Evolutionary conservation across 768 basidiomycete species (phyloP).

Genomic region (Lentinula detonsa): DNA sequence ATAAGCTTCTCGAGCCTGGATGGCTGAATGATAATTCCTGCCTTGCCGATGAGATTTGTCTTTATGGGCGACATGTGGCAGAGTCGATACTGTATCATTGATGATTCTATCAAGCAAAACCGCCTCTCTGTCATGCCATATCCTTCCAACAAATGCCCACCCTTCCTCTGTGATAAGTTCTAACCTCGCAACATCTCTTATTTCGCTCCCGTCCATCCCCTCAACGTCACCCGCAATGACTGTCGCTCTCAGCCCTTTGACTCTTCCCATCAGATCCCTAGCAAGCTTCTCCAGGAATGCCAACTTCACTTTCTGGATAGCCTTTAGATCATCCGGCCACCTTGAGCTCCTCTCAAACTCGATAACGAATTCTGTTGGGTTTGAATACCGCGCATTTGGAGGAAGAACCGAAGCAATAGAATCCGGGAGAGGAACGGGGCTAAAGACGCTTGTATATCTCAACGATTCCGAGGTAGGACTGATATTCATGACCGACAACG

Average conservation of each 20-base stretch:
- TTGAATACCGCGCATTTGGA: slow-evolving; percentile 55
- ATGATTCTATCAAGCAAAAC: slow-evolving; percentile 69
- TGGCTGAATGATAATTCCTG: slow-evolving; percentile 48
- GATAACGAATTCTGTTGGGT: slow-evolving; percentile 67
- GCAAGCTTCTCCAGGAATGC: slow-evolving; percentile 87
- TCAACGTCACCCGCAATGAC: slow-evolving; percentile 52
- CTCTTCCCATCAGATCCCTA: slow-evolving; percentile 47
- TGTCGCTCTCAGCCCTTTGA: slow-evolving; percentile 44
- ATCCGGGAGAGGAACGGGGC: slow-evolving; percentile 65
- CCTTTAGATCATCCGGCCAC: slow-evolving; percentile 93
- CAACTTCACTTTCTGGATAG: slow-evolving; percentile 91
- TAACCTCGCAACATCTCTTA: slow-evolving; percentile 64
- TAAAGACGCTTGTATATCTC: slow-evolving; percentile 80
- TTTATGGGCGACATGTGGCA: slow-evolving; percentile 29
- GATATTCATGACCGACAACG: slow-evolving; percentile 71
- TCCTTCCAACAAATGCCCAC: slow-evolving; percentile 79
- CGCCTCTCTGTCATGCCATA: slow-evolving; percentile 86
- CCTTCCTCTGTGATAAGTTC: slow-evolving; percentile 79
- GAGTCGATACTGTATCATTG: slow-evolving; percentile 32
- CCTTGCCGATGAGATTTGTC: slow-evolving; percentile 24
- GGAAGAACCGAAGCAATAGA: slow-evolving; percentile 48
- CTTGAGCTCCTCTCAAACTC: slow-evolving; percentile 89
- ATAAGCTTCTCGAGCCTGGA: slow-evolving; percentile 55
- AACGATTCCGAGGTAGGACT: slow-evolving; percentile 68
- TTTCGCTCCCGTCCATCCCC: slow-evolving; percentile 31